Base-by-base conservation (phyloP, 768 basidiomycete genomes). In the Rhizopogon sp. region DNA sequence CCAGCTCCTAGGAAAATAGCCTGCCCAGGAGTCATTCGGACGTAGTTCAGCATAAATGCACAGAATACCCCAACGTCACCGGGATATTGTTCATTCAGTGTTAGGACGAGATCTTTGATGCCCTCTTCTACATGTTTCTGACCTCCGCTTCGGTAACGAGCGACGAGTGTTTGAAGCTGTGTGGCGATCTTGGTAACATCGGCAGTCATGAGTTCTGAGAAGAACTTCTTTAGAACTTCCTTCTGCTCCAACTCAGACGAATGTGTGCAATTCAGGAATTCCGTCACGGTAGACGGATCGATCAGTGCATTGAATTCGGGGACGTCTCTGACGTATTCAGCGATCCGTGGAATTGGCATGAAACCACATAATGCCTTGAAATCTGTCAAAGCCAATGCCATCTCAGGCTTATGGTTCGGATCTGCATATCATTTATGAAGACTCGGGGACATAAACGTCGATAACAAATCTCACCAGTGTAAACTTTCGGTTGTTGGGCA, bases 361-460 rank as follows among this genome's bases (percentile, higher is more conserved):
- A 98, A 99, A 42, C 96, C 96, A 66, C 95, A 96, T 64, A 98
- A 76, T 1, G 90, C 97, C 39, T 76, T 76, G 76, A 98, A 98
- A 13, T 86, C 83, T 0, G 95, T 95, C 56, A 99, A 72, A 0
- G 97, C 97, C 39, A 99, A 79, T n/a, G 95, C 93, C 92, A 99
- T 96, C 69, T 99, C 97, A 2, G 97, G 97, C 71, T 99, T 99
- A 64, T 99, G 97, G 66, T 98, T 98, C 5, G 85, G 82, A 69
- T 99, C 97, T 91, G 58, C 39, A 39, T 35, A n/a, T 37, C 14
- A 50, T 58, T 65, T 22, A 60, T 55, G 17, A 53, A 28, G n/a
- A 41, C 42, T 42, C 11, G 0, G 17, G 17, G 35, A 49, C 40
- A 22, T 11, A 5, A 37, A 25, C 16, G 20, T 44, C 17, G 20